A percentile compares a stretch with the other conserved stretches of the same genome.
phyloP scores from a whole-genome alignment of 352 stramenopile species.

The Pythium aristosporum region DNA sequence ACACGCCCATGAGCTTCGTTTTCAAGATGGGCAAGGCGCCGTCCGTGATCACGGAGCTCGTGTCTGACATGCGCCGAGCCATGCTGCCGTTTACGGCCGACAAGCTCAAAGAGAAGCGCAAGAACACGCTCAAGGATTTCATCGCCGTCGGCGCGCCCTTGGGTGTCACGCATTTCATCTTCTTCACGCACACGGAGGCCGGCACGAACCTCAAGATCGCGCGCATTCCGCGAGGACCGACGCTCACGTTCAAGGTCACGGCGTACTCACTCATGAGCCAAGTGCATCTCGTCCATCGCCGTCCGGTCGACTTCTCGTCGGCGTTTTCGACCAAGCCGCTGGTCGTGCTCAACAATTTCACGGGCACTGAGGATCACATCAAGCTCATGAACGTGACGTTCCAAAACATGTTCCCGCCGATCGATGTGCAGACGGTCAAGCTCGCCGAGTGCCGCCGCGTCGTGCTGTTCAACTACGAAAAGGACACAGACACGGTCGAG shows the following conservation, averaged over 20 bases:
- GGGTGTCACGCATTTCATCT: conserved; percentile 96
- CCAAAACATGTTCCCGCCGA: conserved; percentile 99
- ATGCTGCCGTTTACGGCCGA: conserved; percentile 95
- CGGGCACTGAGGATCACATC: conserved; percentile 81
- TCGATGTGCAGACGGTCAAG: conserved; percentile 96
- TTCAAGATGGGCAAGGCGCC: conserved; percentile 90
- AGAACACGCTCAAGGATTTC: conserved; percentile 93
- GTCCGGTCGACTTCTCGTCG: conserved; percentile 87
- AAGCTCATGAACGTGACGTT: conserved; percentile 98
- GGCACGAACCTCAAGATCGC: conserved; percentile 95
- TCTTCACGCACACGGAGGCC: conserved; percentile 94
- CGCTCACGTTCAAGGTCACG: conserved; percentile 92
- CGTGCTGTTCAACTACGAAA: conserved; percentile 97
- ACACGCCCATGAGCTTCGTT: conserved; percentile 90
- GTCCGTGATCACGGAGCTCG: conserved; percentile 77
- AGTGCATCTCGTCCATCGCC: conserved; percentile 90
- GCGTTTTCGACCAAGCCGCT: conserved; percentile 92
- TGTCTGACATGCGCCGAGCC: conserved; percentile 92
- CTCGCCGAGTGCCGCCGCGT: conserved; percentile 95
- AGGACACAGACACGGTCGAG: conserved; percentile 91
- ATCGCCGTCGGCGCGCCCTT: conserved; percentile 88
- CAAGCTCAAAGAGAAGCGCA: conserved; percentile 90
- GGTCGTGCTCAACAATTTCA: conserved; percentile 99
- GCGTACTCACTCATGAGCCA: conserved; percentile 92
- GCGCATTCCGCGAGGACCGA: conserved; percentile 92